Evolutionary conservation across 805 yeast genomes (phyloP).

Genomic region (Spathaspora passalidarum): DNA sequence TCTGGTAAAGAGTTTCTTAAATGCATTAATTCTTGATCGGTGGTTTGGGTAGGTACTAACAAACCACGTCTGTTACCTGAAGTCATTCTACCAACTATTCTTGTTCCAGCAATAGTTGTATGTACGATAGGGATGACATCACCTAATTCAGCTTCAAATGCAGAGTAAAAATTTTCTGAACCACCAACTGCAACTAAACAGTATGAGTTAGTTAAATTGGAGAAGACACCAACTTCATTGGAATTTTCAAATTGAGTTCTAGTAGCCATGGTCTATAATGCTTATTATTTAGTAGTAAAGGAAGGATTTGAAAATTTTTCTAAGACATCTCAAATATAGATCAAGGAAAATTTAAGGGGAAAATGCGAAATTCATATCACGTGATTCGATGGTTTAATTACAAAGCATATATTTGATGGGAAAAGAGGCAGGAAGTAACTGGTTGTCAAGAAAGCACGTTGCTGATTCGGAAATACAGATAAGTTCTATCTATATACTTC

Average conservation of each 20-base stretch:
- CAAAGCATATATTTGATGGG: no score
- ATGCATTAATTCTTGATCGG: conserved; percentile 98
- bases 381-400: background rate
- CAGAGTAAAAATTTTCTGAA: conserved; percentile 78
- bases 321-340: background rate
- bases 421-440: no score
- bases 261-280: conserved; percentile 31
- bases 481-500: no score
- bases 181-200: conserved; percentile 97
- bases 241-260: conserved; percentile 51
- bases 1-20: conserved; percentile 95
- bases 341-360: background rate
- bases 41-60: conserved; percentile 94
- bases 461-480: no score
- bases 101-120: conserved; percentile 96
- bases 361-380: background rate
- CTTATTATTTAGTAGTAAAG: background rate
- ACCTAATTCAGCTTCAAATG: conserved; percentile 96
- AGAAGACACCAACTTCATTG: conserved; percentile 80
- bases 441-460: no score
- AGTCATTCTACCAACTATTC: conserved; percentile 97
- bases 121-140: conserved; percentile 95
- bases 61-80: conserved; percentile 98
- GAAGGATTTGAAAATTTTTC: conserved; percentile 2
- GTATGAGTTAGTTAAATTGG: conserved; percentile 94